Evolutionary conservation across 306 rosid species (phyloP), one percentile per base, ranked within the genome.

Genomic region (Prosopis cineraria): DNA sequence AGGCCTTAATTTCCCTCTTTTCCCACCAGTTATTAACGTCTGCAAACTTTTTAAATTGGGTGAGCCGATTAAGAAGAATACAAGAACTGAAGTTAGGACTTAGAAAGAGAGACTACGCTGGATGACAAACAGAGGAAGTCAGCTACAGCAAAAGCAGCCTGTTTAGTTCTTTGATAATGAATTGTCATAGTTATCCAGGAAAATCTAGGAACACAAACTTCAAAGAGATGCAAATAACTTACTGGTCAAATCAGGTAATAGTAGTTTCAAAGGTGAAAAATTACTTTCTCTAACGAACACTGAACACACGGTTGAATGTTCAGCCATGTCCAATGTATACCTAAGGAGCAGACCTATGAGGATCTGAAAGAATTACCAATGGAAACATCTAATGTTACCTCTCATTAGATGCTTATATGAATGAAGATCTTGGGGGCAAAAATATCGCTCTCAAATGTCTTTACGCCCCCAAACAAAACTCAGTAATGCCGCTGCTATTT

Each of bases 271-370:
- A 2, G 65, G 43, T 44, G 77, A 79, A 60, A 24, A 10, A 11
- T 34, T 6, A 5, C 4, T 47, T 47, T 39, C 39, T 62, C n/a
- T 36, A 10, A 30, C 8, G 40, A 70, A 58, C 14, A 33, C 31
- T 72, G 67, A 64, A 14, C 69, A 79, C 74, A 37, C 12, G 59
- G 59, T 73, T 9, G 19, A 72, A 37, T 25, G 37, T 62, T 63
- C 55, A n/a, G 20, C 39, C 67, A 70, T 10, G 34, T 79, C 58
- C 39, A 37, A 64, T 48, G 73, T 37, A 79, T 41, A n/a, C n/a
- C 83, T 76, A 25, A 25, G 31, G 64, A 76, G 60, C 63, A 25
- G 40, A 33, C 77, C 50, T 43, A 24, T 40, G 65, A 16, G 66
- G 62, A 11, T 44, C 45, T 3, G 29, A 72, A 71, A 47, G 63